Percentiles rank a stretch among this genome's conserved stretches.
Conservation (phyloP, 306 rosid genomes). For the Arachis hypogaea region DNA sequence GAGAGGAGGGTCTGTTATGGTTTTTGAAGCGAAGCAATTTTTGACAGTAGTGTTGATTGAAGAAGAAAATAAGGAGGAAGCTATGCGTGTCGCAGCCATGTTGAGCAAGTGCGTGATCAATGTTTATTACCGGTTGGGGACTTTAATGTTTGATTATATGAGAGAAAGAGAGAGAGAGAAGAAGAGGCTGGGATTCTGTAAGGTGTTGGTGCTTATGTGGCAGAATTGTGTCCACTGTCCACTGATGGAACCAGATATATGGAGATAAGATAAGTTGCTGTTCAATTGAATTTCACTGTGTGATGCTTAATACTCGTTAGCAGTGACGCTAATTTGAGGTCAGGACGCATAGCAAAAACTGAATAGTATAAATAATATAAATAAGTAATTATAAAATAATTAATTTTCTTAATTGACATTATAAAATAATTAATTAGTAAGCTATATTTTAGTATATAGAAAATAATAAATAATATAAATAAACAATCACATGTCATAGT, state of each 20-base stretch:
- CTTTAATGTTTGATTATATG: slow-evolving; percentile 26
- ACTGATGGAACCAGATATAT: slow-evolving; percentile 38
- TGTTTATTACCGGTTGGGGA: slow-evolving; percentile 1
- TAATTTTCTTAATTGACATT: too few relatives aligned
- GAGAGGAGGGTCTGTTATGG: slow-evolving; percentile 40
- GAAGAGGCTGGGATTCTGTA: slow-evolving; percentile 3
- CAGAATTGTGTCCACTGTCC: slow-evolving; percentile 66
- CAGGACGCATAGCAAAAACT: too few relatives aligned
- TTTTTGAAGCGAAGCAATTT: slow-evolving; percentile 50
- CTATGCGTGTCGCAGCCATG: slow-evolving; percentile 75
- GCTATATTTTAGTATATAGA: too few relatives aligned
- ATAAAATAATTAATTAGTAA: too few relatives aligned
- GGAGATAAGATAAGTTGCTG: slow-evolving; percentile 53
- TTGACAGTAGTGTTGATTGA: slow-evolving; percentile 53
- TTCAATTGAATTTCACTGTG: neutral
- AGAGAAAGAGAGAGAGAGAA: neutral
- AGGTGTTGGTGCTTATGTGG: slow-evolving; percentile 57
- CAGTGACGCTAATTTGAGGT: too few relatives aligned
- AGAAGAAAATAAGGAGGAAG: slow-evolving; percentile 63
- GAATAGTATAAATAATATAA: too few relatives aligned
- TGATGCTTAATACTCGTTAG: too few relatives aligned
- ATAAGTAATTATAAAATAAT: too few relatives aligned
- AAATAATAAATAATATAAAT: too few relatives aligned
- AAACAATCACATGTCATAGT: too few relatives aligned
- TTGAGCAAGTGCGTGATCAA: slow-evolving; percentile 12